Evolutionary conservation across 2,329 filamentous ascomycete genomes (phyloP).

Genomic region (Catunica adiposa): DNA sequence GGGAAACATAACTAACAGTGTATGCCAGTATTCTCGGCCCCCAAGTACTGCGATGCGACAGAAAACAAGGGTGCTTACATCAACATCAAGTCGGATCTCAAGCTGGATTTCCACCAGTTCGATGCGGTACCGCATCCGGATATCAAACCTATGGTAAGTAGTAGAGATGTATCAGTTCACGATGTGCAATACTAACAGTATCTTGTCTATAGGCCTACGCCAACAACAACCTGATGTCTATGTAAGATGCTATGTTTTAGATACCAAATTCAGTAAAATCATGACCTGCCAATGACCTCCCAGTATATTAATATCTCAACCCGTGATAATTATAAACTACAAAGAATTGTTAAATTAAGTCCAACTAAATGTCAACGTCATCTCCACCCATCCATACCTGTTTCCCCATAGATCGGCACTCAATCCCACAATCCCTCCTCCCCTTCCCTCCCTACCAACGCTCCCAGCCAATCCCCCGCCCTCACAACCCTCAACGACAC

Average conservation of each 20-base stretch:
- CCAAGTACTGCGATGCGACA: constrained; percentile 92
- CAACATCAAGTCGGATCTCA: constrained; percentile 83
- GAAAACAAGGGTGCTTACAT: constrained; percentile 98
- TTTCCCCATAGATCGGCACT: neutral
- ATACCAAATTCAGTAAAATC: constrained; percentile 8
- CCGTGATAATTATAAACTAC: neutral
- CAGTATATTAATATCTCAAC: no score
- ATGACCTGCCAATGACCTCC: no score
- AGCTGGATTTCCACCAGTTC: constrained; percentile 83
- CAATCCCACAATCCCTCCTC: constrained; percentile 29
- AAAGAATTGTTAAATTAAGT: neutral
- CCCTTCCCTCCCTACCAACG: constrained; percentile 34
- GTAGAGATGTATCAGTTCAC: no score
- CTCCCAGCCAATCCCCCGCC: constrained; percentile 48
- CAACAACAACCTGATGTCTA: constrained; percentile 61
- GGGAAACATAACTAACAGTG: constrained; percentile 1
- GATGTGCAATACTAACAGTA: neutral
- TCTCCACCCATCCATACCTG: neutral
- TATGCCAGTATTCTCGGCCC: constrained; percentile 72
- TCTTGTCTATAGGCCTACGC: constrained; percentile 51
- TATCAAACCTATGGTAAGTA: constrained; percentile 72
- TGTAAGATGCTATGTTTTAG: constrained; percentile 5
- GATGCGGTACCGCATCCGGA: constrained; percentile 92
- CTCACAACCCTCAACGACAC: constrained; percentile 38
- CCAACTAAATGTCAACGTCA: neutral